These are phyloP conservation scores for Metschnikowia vanudenii DNA, from an alignment of 805 yeast species.

Conservation along the genomic window DNA sequence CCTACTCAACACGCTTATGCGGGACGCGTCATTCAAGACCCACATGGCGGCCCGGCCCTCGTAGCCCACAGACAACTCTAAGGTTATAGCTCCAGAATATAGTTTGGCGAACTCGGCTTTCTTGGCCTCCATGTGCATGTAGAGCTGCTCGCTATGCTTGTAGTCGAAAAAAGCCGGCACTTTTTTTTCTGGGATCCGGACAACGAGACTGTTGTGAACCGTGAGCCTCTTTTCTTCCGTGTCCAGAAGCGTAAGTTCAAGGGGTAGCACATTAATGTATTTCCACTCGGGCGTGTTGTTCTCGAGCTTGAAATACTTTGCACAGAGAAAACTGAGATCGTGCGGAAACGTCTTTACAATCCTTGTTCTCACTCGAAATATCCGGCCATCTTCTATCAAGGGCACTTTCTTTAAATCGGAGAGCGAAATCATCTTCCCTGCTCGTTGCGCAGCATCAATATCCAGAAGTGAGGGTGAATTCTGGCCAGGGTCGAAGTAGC, in stretches of 20 bases:
- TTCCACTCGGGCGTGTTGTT: constrained; percentile 10
- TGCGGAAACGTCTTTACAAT: constrained; percentile 28
- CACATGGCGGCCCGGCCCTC: constrained; percentile 9
- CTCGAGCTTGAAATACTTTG: constrained; percentile 24
- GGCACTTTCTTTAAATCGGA: constrained; percentile 6
- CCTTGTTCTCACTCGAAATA: constrained; percentile 22
- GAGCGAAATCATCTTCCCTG: constrained; percentile 3
- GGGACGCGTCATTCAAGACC: constrained; percentile 12
- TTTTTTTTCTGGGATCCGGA: constrained; percentile 8
- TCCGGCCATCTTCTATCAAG: constrained; percentile 1
- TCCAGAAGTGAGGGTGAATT: neutral
- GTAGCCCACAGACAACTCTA: constrained; percentile 10
- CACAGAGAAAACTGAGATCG: constrained; percentile 28
- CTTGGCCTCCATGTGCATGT: constrained; percentile 11
- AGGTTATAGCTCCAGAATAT: constrained; percentile 1
- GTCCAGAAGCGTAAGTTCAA: constrained; percentile 28
- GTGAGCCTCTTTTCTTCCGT: constrained; percentile 1
- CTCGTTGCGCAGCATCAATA: neutral
- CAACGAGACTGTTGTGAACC: constrained; percentile 7
- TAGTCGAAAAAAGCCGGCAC: constrained; percentile 16
- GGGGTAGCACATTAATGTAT: constrained; percentile 27
- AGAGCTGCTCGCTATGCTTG: constrained; percentile 19
- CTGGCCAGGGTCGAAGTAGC: no score
- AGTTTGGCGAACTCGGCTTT: constrained; percentile 8
- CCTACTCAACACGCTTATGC: constrained; percentile 9